Percentiles rank a stretch among this genome's conserved stretches.
These are phyloP conservation scores for Diplosphaera chodatii DNA, from an alignment of 139 green algal species.

Conservation along the genomic window DNA sequence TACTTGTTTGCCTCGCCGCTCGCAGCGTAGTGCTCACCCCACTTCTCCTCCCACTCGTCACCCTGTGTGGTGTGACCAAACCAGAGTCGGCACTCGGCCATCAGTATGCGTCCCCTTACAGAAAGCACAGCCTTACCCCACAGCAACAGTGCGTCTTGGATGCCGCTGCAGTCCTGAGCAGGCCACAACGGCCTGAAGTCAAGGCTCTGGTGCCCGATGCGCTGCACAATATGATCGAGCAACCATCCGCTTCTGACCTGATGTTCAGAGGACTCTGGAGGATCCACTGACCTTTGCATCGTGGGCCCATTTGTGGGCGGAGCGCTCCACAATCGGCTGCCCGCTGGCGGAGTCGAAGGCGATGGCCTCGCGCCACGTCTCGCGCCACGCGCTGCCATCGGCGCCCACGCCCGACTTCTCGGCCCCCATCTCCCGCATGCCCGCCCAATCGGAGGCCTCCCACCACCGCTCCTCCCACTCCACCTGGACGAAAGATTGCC, in stretches of 20 bases:
- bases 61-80: slow-evolving; percentile 8
- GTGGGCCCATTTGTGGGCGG: slow-evolving; percentile 73
- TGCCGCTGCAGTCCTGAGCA: no score
- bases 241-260: no score
- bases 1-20: slow-evolving; percentile 64
- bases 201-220: no score
- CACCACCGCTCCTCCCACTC: slow-evolving; percentile 81
- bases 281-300: slow-evolving; percentile 16
- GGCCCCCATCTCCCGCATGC: slow-evolving; percentile 73
- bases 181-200: no score
- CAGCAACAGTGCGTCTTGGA: no score
- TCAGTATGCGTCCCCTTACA: no score
- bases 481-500: slow-evolving; percentile 31
- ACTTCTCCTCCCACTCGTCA: slow-evolving; percentile 88
- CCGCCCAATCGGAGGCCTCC: slow-evolving; percentile 69
- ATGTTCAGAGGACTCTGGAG: no score
- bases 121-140: no score
- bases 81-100: no score
- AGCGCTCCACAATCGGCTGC: slow-evolving; percentile 61
- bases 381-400: slow-evolving; percentile 61
- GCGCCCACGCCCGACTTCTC: slow-evolving; percentile 59
- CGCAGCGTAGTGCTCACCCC: slow-evolving; percentile 66
- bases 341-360: slow-evolving; percentile 40
- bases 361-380: slow-evolving; percentile 72
- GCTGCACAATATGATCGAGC: no score